Base-by-base conservation (phyloP, 352 stramenopile species). In the Phytophthora nicotianae region DNA sequence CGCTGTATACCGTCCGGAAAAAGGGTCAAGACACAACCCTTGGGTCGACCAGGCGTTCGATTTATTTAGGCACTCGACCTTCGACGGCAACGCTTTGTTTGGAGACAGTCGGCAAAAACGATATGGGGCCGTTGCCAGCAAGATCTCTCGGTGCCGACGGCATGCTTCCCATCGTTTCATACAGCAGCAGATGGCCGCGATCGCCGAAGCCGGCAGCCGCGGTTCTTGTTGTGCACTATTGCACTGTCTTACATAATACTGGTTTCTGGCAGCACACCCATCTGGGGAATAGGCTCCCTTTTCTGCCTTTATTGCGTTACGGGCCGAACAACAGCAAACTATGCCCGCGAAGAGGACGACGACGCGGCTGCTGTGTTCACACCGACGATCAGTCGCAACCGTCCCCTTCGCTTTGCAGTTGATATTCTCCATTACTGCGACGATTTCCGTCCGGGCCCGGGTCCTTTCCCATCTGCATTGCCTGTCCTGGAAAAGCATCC, bases 271-370 rank as follows among this genome's bases (percentile, higher is more conserved):
- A 48, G 53, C 19, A 29, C 29, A 41, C 33, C 29, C 58, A 53
- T 35, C 40, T 59, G 40, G 29, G 11, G 33, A 47, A 51, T 46
- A 35, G 40, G 29, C 40, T 52, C 47, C 43, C 21, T 61, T 58
- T 67, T 62, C 51, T 67, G 58, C 42, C 14, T 52, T 51, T 50
- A 35, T 62, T 51, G 58, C 41, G 50, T 53, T 67, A 62, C 23
- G 37, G 17, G 32, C 43, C 49, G 58, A 65, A 49, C 58, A 50
- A 59, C 14, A 54, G 33, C n/a, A 24, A 45, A 17, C 40, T 7
- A 29, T 8, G n/a, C n/a, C 29, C 1, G 5, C 11, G 48, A 14
- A 24, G 41, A 42, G 21, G 29, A 46, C 37, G 42, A 32, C 42
- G 55, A 10, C 20, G 35, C 57, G 43, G 27, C 57, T 65, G 57